These are phyloP conservation scores for Apiospora aurea DNA, from an alignment of 2,329 filamentous ascomycete species.

Conservation along the genomic window DNA sequence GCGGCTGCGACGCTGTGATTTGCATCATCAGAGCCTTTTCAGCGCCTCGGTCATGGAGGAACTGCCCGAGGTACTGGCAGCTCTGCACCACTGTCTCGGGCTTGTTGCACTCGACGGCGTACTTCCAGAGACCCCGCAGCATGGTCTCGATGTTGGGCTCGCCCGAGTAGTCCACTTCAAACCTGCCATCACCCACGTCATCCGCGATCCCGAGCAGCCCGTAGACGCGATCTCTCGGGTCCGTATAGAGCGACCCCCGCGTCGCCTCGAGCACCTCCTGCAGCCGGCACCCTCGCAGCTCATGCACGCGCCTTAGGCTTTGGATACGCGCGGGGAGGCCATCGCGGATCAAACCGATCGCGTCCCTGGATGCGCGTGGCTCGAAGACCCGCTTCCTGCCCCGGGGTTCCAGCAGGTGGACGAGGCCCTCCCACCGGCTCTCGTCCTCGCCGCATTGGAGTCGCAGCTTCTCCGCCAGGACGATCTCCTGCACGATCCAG, in stretches of 20 bases:
- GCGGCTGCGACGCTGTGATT: not conserved
- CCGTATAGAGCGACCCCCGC: not conserved
- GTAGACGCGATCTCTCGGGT: slow-evolving; percentile 2
- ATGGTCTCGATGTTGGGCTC: not conserved
- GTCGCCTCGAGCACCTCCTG: not conserved
- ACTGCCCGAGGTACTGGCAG: not conserved
- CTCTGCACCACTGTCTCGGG: not conserved
- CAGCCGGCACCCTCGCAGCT: not conserved
- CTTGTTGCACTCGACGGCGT: not conserved
- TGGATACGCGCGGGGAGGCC: not conserved
- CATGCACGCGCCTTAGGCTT: not conserved
- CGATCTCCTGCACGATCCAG: not conserved
- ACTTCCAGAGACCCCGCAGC: not conserved
- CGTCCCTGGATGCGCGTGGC: not conserved
- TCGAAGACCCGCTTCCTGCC: not conserved
- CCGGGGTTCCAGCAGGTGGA: not conserved
- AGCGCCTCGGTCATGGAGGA: not conserved
- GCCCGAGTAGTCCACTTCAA: not conserved
- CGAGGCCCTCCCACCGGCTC: not conserved
- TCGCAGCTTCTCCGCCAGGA: not conserved
- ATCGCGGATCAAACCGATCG: not conserved
- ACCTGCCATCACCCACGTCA: not conserved
- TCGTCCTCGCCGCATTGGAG: not conserved
- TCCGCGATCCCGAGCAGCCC: not conserved
- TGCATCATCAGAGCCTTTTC: not conserved